Percentiles rank a stretch among this genome's conserved stretches.
Evolutionary conservation across 23 red algal species (phyloP).

Genomic region (Chondrus crispus): DNA sequence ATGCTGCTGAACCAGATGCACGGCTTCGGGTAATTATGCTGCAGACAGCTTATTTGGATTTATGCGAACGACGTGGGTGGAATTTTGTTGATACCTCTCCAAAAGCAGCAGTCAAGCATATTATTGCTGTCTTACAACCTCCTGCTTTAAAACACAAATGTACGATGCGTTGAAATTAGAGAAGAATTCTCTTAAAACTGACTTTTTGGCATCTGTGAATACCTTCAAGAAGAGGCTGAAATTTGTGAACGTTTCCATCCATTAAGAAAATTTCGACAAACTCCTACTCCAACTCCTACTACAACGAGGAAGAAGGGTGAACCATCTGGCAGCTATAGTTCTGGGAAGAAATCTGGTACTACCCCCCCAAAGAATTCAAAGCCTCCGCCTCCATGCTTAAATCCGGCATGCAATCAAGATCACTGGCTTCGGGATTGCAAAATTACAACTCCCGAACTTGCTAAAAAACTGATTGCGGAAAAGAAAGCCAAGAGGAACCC

Average conservation of each 20-base stretch:
- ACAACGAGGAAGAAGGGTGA: neutral
- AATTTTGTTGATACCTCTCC: neutral
- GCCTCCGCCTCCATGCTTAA: neutral
- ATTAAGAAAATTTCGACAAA: too few relatives aligned
- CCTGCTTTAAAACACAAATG: neutral
- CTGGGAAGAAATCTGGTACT: neutral
- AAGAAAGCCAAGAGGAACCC: neutral
- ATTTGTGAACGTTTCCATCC: too few relatives aligned
- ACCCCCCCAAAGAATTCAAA: neutral
- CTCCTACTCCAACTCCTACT: too few relatives aligned
- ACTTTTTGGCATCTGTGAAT: neutral
- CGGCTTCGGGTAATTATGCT: neutral
- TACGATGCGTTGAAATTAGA: neutral
- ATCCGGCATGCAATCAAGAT: neutral
- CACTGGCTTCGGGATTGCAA: neutral
- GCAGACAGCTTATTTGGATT: neutral
- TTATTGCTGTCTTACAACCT: neutral
- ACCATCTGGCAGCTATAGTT: neutral
- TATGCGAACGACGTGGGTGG: neutral
- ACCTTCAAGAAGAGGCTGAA: neutral
- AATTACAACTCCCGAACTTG: neutral
- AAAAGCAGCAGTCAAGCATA: slow-evolving; percentile 12
- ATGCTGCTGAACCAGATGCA: neutral
- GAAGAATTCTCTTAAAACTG: neutral
- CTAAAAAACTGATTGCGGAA: neutral